Evolutionary conservation across 148 eudicot genomes (phyloP).

Genomic region (Fallopia convolvulus): DNA sequence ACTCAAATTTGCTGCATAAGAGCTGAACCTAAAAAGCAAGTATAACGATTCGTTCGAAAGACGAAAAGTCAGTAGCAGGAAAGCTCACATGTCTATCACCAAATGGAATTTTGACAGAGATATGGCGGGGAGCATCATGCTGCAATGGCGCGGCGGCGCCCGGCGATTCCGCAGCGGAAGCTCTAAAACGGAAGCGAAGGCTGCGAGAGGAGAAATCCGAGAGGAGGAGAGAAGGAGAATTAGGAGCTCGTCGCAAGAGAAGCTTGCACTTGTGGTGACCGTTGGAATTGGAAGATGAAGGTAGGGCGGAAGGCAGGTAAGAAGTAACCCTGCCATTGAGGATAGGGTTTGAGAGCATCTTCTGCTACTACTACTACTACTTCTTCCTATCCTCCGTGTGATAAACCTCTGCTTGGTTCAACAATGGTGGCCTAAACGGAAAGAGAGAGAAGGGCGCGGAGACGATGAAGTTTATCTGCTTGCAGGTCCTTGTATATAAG

Average conservation of each 20-base stretch:
- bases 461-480: slow-evolving; percentile 10
- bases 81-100: slow-evolving; percentile 82
- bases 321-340: slow-evolving; percentile 7
- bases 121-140: slow-evolving; percentile 22
- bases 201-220: slow-evolving; percentile 6
- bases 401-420: background rate
- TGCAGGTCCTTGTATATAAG: background rate
- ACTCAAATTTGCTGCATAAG: background rate
- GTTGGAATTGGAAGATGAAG: background rate
- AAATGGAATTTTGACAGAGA: slow-evolving; percentile 69
- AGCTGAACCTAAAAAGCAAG: background rate
- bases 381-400: background rate
- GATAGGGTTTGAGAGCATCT: slow-evolving; percentile 5
- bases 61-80: background rate
- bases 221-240: background rate
- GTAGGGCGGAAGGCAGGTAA: background rate
- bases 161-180: background rate
- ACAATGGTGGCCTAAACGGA: slow-evolving; percentile 2
- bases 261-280: slow-evolving; percentile 6
- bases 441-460: slow-evolving; percentile 6
- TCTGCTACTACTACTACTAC: background rate
- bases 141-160: background rate
- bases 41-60: background rate
- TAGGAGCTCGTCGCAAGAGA: background rate
- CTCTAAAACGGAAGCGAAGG: slow-evolving; percentile 9